Evolutionary conservation across 306 rosid species (phyloP).

Genomic region (Alnus glutinosa): DNA sequence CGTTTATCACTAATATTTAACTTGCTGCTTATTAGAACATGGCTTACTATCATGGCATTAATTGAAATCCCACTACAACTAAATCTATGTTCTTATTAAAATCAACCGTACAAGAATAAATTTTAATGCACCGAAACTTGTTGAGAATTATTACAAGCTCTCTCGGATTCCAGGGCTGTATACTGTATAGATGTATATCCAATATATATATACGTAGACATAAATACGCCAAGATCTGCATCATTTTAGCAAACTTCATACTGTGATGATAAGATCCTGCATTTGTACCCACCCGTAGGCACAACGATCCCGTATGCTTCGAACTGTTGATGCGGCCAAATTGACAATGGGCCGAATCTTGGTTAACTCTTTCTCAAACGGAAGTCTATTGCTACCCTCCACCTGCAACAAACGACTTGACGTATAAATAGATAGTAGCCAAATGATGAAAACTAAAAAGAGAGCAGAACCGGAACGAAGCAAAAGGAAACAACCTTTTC

Average conservation of each 20-base stretch:
- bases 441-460: background rate
- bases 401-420: slow-evolving; percentile 37
- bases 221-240: slow-evolving; percentile 5
- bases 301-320: slow-evolving; percentile 70
- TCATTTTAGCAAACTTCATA: slow-evolving; percentile 32
- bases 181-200: slow-evolving; percentile 12
- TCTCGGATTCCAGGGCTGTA: background rate
- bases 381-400: slow-evolving; percentile 54
- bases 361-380: slow-evolving; percentile 64
- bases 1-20: too few relatives aligned
- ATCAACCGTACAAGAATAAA: too few relatives aligned
- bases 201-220: background rate
- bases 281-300: slow-evolving; percentile 87
- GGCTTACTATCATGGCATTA: too few relatives aligned
- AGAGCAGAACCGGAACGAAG: background rate
- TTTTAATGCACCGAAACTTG: too few relatives aligned
- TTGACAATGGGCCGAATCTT: slow-evolving; percentile 58
- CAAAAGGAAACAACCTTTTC: slow-evolving; percentile 63
- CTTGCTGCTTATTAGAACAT: too few relatives aligned
- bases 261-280: slow-evolving; percentile 54
- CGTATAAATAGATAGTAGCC: background rate
- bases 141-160: too few relatives aligned
- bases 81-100: too few relatives aligned
- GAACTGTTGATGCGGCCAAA: slow-evolving; percentile 61
- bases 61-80: too few relatives aligned